Evolutionary conservation across 257 asterid species (phyloP).

Genomic region (Ilex aquifolium): DNA sequence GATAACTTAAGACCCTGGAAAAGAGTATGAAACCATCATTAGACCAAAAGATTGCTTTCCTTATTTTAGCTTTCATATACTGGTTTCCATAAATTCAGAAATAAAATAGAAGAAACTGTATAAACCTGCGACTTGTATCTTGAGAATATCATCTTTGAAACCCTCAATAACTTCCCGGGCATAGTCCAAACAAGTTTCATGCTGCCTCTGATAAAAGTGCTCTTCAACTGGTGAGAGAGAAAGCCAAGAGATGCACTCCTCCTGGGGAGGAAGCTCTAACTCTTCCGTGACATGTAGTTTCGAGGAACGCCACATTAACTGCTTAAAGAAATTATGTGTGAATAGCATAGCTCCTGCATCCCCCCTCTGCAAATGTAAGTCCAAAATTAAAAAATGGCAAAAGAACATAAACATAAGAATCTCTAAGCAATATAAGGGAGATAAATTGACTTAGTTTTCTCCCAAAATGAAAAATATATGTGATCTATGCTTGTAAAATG

Average conservation of each 20-base stretch:
- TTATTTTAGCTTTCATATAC: conserved; percentile 1
- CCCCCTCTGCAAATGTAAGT: conserved; percentile 54
- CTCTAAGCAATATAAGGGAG: not conserved
- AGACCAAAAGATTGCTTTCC: conserved; percentile 5
- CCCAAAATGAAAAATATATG: too few species aligned
- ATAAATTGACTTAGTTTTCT: too few species aligned
- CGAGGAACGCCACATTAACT: conserved; percentile 92
- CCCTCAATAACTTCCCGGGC: conserved; percentile 82
- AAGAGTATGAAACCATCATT: conserved; percentile 11
- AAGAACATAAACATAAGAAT: not conserved
- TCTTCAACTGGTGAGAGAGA: conserved; percentile 80
- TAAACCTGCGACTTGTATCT: conserved; percentile 51
- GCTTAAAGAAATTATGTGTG: conserved; percentile 63
- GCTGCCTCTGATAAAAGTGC: conserved; percentile 92
- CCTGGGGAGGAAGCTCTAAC: conserved; percentile 84
- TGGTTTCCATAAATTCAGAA: conserved; percentile 4
- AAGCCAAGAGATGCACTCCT: conserved; percentile 85
- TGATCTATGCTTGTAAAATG: too few species aligned
- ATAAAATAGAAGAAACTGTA: conserved; percentile 9
- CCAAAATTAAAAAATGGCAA: not conserved
- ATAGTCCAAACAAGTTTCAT: conserved; percentile 83
- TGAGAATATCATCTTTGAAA: conserved; percentile 60
- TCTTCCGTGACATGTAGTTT: conserved; percentile 79
- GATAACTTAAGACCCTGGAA: conserved; percentile 45
- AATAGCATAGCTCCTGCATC: conserved; percentile 75